phyloP scores from a whole-genome alignment of 2,329 filamentous ascomycete species.

The Sporothrix globosa region DNA sequence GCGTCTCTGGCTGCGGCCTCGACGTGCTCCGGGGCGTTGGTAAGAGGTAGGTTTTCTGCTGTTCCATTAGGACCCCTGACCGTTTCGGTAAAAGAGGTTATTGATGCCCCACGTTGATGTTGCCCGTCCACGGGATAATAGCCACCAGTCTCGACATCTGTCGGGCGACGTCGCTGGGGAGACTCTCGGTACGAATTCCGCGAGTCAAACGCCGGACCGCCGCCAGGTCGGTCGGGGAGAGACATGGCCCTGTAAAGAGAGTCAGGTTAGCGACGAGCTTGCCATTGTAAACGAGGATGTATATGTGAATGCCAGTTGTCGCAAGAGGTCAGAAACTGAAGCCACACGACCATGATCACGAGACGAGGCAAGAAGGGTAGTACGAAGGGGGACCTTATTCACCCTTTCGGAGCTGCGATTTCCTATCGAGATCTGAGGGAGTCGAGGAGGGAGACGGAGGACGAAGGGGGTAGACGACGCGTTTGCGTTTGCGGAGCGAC shows the following conservation, averaged over 20 bases:
- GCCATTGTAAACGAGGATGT: neutral
- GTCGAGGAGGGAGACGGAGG: constrained; percentile 7
- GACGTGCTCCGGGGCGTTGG: constrained; percentile 49
- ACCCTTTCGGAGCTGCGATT: constrained; percentile 31
- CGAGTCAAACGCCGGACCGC: constrained; percentile 63
- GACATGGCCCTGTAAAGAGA: constrained; percentile 57
- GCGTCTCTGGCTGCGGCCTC: constrained; percentile 38
- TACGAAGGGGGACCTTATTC: constrained; percentile 7
- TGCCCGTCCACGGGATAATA: constrained; percentile 51
- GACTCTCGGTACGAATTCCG: constrained; percentile 69
- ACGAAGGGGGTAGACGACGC: neutral
- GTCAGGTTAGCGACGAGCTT: neutral
- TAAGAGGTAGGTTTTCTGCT: constrained; percentile 60
- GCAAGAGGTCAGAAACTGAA: neutral
- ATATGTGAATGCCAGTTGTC: neutral
- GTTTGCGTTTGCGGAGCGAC: neutral
- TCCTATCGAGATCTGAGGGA: neutral
- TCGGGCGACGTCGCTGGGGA: constrained; percentile 66
- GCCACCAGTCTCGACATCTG: constrained; percentile 70
- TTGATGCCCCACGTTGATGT: constrained; percentile 61
- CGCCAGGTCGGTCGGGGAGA: constrained; percentile 66
- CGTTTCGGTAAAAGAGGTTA: constrained; percentile 62
- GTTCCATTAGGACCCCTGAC: constrained; percentile 58
- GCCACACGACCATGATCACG: constrained; percentile 15
- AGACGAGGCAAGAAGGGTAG: neutral